Base-by-base conservation (phyloP, 1,139 yeast genomes). In the Diutina catenulata region DNA sequence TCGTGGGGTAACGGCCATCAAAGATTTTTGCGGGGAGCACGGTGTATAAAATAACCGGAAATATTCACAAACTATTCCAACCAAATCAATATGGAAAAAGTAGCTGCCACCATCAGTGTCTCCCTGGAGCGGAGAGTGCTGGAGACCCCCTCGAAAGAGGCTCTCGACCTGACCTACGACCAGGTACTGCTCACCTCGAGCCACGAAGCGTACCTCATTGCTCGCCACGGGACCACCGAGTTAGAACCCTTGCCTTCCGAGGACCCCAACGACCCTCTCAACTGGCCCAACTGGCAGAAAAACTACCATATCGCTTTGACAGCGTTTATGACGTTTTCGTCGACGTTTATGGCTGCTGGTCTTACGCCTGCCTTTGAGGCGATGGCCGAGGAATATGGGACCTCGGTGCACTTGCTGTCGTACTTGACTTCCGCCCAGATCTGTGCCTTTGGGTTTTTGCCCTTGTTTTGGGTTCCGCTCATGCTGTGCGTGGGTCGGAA, bases 261-360 rank as follows among this genome's bases (percentile, higher is more conserved):
- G 6, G 23, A 21, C 19, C 35, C 35, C 8, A 11, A 14, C n/a
- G 35, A 31, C 25, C 35, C 35, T 7, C 23, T 31, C 3, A 31
- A 31, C 22, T 31, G 35, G 35, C 35, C 35, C 1, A 13, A 16
- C 10, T 31, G 35, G 35, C 15, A 31, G 9, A 31, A 31, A n/a
- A 31, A 31, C 18, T n/a, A 7, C 13, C 35, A 31, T 9, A 31
- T 31, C 11, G 14, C 14, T 11, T 21, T 9, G 18, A 20, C 21
- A 18, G 25, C 35, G 19, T 31, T 31, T 14, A 31, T 21, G 35
- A 26, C 19, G 25, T 31, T 31, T 14, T 21, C 25, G 25, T 18
- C 21, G 35, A 31, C 35, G 35, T 31, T 31, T 14, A 31, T 31
- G 35, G 35, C 35, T 9, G 35, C 35, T 3, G 35, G 35, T 11